Percentiles rank a stretch among this genome's conserved stretches.
phyloP scores from a whole-genome alignment of 257 asterid genomes.

The Verbascum thapsus region DNA sequence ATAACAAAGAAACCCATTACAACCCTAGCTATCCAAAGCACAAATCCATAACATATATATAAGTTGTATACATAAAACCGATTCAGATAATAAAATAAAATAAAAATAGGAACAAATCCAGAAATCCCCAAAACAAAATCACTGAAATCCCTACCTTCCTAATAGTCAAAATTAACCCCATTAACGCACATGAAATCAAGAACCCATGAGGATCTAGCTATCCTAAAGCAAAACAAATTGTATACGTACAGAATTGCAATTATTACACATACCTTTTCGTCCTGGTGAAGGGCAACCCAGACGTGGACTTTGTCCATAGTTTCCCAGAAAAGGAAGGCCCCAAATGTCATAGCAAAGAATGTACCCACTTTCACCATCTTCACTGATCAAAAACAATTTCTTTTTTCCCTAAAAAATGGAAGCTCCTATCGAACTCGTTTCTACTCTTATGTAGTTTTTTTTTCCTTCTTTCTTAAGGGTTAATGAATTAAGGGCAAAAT shows the following conservation, averaged over 20 bases:
- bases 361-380: conserved; percentile 78
- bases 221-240: not conserved
- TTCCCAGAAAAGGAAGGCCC: conserved; percentile 85
- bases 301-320: conserved; percentile 89
- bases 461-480: too few species aligned
- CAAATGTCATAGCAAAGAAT: conserved; percentile 72
- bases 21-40: not conserved
- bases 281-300: conserved; percentile 89
- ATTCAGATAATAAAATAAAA: conserved; percentile 1
- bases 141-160: not conserved
- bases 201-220: not conserved
- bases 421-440: too few species aligned
- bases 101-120: too few species aligned
- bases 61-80: not conserved
- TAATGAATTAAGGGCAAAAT: too few species aligned
- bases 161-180: not conserved
- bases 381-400: too few species aligned
- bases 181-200: not conserved
- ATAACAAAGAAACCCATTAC: not conserved
- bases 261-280: conserved; percentile 64
- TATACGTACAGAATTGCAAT: too few species aligned
- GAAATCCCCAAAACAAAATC: conserved; percentile 21
- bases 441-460: too few species aligned
- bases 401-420: too few species aligned
- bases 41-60: conserved; percentile 3